Evolutionary conservation across 768 basidiomycete genomes (phyloP).

Genomic region (Kwoniella shandongensis): DNA sequence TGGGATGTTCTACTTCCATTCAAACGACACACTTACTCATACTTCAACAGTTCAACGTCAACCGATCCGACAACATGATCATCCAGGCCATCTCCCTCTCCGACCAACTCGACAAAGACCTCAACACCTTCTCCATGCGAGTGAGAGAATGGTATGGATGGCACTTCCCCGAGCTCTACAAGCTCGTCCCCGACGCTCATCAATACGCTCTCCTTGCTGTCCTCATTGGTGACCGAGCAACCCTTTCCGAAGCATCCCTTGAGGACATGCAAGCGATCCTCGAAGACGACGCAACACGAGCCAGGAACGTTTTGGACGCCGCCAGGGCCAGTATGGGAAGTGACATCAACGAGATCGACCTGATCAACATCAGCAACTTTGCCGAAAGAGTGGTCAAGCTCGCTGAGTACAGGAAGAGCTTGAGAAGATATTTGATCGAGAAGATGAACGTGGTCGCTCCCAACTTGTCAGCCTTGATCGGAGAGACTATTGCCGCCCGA

Average conservation of each 20-base stretch:
- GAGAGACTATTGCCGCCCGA: constrained; percentile 87
- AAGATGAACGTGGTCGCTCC: constrained; percentile 99
- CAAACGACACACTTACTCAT: background rate
- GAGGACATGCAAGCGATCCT: constrained; percentile 74
- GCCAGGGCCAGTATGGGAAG: constrained; percentile 93
- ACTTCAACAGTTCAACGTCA: constrained; percentile 51
- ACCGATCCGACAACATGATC: constrained; percentile 91
- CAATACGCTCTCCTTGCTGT: constrained; percentile 83
- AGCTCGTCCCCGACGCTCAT: constrained; percentile 83
- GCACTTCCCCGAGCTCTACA: constrained; percentile 96
- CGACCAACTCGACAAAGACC: constrained; percentile 98
- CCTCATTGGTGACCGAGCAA: constrained; percentile 87
- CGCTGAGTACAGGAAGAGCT: constrained; percentile 87
- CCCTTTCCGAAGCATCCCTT: constrained; percentile 66
- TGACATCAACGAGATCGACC: constrained; percentile 83
- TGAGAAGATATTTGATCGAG: constrained; percentile 82
- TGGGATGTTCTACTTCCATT: background rate
- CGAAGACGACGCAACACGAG: constrained; percentile 78
- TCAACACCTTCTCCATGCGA: constrained; percentile 98
- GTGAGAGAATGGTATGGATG: constrained; percentile 99
- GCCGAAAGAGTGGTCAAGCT: constrained; percentile 86
- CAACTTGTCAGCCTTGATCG: constrained; percentile 82
- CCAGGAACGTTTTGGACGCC: constrained; percentile 92
- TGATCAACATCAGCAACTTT: constrained; percentile 92
- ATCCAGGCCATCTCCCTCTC: constrained; percentile 97